phyloP scores from a whole-genome alignment of 441 rosid genomes.

The Brassica balearica region DNA sequence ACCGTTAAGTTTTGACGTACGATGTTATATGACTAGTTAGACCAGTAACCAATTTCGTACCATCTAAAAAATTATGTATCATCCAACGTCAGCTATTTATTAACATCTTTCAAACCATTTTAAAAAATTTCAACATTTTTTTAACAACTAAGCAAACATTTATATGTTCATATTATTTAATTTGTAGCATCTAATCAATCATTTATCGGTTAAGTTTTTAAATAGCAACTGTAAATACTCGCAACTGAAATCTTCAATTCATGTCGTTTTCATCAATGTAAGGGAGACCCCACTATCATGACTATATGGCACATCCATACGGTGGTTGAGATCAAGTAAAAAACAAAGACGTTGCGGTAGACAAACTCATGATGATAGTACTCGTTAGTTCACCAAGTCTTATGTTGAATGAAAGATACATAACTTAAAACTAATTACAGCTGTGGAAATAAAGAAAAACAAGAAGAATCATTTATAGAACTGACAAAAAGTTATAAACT shows the following conservation, averaged over 20 bases:
- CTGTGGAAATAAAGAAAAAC: neutral
- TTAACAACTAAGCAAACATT: neutral
- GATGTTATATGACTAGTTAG: no score
- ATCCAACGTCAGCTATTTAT: neutral
- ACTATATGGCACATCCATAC: neutral
- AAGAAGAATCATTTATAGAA: no score
- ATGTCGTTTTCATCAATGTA: neutral
- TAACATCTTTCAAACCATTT: no score
- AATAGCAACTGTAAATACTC: no score
- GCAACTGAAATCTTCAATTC: neutral
- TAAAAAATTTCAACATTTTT: neutral
- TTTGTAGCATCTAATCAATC: no score
- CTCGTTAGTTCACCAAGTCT: neutral
- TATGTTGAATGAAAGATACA: neutral
- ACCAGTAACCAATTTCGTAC: neutral
- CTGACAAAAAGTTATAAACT: no score
- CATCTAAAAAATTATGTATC: neutral
- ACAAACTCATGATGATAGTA: no score
- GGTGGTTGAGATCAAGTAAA: neutral
- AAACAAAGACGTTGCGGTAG: no score
- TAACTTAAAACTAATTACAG: neutral
- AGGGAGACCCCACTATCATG: neutral
- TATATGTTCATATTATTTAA: neutral
- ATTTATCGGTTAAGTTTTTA: no score
- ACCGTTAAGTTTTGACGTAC: neutral